phyloP scores from a whole-genome alignment of 2,329 filamentous ascomycete species.

The Eutypella sp. region DNA sequence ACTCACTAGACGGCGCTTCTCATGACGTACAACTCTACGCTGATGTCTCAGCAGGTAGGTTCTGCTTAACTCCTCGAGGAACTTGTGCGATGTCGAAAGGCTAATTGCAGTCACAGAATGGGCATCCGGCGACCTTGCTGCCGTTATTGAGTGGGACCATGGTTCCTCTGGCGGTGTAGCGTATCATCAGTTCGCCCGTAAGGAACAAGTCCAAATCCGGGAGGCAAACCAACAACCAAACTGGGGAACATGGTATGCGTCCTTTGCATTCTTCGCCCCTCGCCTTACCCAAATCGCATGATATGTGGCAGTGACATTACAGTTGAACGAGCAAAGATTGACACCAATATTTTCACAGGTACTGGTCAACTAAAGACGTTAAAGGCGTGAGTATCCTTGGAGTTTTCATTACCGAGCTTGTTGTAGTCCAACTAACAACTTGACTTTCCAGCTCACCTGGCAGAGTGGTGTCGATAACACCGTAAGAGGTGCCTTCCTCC shows the following conservation, averaged over 20 bases:
- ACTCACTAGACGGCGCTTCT: slow-evolving; percentile 53
- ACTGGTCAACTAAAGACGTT: slow-evolving; percentile 60
- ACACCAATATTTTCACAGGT: slow-evolving; percentile 4
- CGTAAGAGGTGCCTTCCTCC: slow-evolving; percentile 64
- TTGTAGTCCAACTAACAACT: slow-evolving; percentile 7
- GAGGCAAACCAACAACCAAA: slow-evolving; percentile 68
- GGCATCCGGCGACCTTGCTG: slow-evolving; percentile 56
- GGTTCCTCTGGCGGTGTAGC: slow-evolving; percentile 44
- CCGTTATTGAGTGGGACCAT: slow-evolving; percentile 59
- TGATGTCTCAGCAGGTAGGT: slow-evolving; percentile 64
- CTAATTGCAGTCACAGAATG: slow-evolving; percentile 50
- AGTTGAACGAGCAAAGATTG: background rate
- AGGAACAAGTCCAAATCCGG: slow-evolving; percentile 58
- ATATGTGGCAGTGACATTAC: too few relatives aligned
- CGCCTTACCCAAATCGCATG: background rate
- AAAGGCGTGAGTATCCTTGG: slow-evolving; percentile 33
- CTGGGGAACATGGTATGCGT: slow-evolving; percentile 63
- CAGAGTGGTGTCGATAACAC: slow-evolving; percentile 62
- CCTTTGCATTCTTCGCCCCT: slow-evolving; percentile 31
- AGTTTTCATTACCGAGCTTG: background rate
- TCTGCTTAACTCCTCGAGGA: background rate
- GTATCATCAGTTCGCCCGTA: slow-evolving; percentile 60
- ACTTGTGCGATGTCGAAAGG: slow-evolving; percentile 1
- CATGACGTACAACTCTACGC: slow-evolving; percentile 68
- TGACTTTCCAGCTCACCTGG: slow-evolving; percentile 50